Evolutionary conservation across 768 basidiomycete species (phyloP), one percentile per base, ranked within the genome.

Genomic region (Clitopilus passeckerianus): DNA sequence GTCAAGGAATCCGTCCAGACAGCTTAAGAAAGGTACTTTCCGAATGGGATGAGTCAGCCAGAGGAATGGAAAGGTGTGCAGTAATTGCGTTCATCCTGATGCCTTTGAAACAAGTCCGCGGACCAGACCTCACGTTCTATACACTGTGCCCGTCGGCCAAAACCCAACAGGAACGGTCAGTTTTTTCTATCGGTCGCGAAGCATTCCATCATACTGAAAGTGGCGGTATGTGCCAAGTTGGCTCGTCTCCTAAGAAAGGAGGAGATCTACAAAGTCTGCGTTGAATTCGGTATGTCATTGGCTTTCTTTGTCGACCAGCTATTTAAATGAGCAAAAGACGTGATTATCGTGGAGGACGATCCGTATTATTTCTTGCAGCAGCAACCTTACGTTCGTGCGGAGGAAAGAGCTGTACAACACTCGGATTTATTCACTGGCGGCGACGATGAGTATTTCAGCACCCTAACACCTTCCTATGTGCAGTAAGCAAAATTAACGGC

Each of bases 311-410:
- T 34, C 54, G 59, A 54, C 16, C 12, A 30, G 7, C 6, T 10
- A 23, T 43, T 6, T 35, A 88, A 85, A 3, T 5, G 37, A 7
- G 37, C 10, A 14, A 41, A 15, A 41, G 37, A 92, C 63, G 70
- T 91, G 22, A 85, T 91, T 63, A 91, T 91, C 60, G 84, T 89
- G 57, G 90, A 93, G 74, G 91, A 93, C 64, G 91, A 92, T 71
- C 91, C 91, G 3, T 91, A 92, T 70, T 80, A 83, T 71, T 89
- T 90, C 74, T 74, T 91, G 22, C 89, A 91, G 67, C 72, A 84
- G 61, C 82, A 80, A 0, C 61, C 71, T 1, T 91, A 88, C 68
- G 66, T 76, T 5, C 81, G 81, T 60, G 61, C 64, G 27, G 71
- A 71, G 30, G 77, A 74, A 20, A 61, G 60, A 57, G 56, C 53